Percentiles rank a stretch among this genome's conserved stretches.
These are phyloP conservation scores for Rhizopus stolonifer DNA, from an alignment of 371 early-diverging fungal genomes.

Conservation along the genomic window DNA sequence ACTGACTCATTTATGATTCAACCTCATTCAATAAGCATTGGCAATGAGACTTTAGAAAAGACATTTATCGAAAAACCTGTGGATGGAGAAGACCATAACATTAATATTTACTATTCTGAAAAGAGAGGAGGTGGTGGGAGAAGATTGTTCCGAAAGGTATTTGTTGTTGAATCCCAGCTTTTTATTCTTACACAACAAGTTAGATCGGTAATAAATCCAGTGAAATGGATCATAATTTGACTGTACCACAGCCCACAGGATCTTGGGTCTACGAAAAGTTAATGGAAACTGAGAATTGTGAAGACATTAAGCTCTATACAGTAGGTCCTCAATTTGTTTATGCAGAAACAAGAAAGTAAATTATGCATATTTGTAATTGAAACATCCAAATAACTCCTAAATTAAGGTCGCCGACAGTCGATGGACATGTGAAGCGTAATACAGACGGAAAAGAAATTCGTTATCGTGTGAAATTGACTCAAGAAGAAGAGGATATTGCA, in stretches of 20 bases:
- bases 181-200: neutral
- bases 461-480: conserved; percentile 79
- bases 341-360: conserved; percentile 96
- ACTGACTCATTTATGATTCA: conserved; percentile 21
- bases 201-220: conserved; percentile 94
- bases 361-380: neutral
- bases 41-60: conserved; percentile 70
- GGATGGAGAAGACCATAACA: conserved; percentile 96
- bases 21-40: conserved; percentile 74
- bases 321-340: conserved; percentile 89
- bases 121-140: conserved; percentile 89
- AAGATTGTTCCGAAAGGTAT: conserved; percentile 92
- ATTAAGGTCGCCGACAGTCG: conserved; percentile 93
- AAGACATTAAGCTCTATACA: conserved; percentile 98
- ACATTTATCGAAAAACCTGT: conserved; percentile 99
- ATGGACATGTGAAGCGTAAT: conserved; percentile 95
- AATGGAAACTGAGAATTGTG: conserved; percentile 89
- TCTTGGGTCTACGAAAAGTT: conserved; percentile 97
- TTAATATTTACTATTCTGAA: conserved; percentile 90
- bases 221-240: conserved; percentile 78
- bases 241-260: conserved; percentile 68
- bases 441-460: conserved; percentile 97
- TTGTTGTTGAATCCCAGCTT: neutral
- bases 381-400: neutral
- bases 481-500: conserved; percentile 85